Evolutionary conservation across 495 filamentous ascomycete species (phyloP).

Genomic region (Penicilliopsis zonata): DNA sequence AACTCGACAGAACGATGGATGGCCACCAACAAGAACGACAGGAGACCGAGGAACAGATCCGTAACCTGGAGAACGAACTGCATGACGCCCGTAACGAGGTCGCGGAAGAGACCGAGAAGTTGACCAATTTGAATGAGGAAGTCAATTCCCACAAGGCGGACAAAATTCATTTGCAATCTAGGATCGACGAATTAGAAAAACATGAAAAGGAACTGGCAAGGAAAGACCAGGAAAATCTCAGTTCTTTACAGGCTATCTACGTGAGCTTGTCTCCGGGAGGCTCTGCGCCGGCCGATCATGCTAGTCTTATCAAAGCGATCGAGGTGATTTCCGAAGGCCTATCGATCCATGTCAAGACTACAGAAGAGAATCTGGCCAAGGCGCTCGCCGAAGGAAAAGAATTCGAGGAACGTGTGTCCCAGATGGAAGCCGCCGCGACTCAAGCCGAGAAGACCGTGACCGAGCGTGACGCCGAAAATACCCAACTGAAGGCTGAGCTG

Average conservation of each 20-base stretch:
- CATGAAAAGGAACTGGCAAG: conserved; percentile 32
- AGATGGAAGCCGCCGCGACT: conserved; percentile 27
- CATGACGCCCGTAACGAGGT: conserved; percentile 45
- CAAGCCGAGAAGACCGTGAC: conserved; percentile 35
- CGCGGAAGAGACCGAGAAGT: conserved; percentile 42
- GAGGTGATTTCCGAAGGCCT: conserved; percentile 48
- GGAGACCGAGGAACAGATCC: conserved; percentile 53
- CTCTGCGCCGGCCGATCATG: conserved; percentile 42
- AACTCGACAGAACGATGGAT: conserved; percentile 74
- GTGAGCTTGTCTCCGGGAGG: conserved; percentile 46
- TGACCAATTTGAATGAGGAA: conserved; percentile 42
- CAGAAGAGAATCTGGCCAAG: conserved; percentile 26
- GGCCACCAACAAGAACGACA: conserved; percentile 67
- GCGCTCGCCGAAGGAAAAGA: conserved; percentile 28
- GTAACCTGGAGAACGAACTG: conserved; percentile 58
- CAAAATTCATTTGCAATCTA: conserved; percentile 28
- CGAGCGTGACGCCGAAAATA: conserved; percentile 22
- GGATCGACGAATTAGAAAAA: conserved; percentile 37
- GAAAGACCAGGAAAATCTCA: conserved; percentile 37
- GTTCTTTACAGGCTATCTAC: conserved; percentile 50
- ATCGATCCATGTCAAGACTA: conserved; percentile 29
- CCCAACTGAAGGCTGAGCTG: conserved; percentile 27
- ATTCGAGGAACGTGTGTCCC: conserved; percentile 36
- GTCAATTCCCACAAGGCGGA: conserved; percentile 41
- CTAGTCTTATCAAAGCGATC: conserved; percentile 49